These are phyloP conservation scores for Gymnopilus dilepis DNA, from an alignment of 768 basidiomycete genomes.

Conservation along the genomic window DNA sequence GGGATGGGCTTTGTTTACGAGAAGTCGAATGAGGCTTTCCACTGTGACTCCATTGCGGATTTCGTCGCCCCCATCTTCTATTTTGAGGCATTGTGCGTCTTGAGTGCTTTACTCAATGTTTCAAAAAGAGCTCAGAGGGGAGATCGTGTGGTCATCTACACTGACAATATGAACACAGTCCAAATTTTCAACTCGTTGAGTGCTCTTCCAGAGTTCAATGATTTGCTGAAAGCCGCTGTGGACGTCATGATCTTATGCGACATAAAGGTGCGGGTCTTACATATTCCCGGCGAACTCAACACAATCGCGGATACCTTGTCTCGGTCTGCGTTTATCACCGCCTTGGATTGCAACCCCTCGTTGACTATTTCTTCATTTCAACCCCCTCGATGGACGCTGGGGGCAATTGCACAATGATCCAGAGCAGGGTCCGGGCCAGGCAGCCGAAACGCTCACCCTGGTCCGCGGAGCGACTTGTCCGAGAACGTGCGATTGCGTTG, in stretches of 20 bases:
- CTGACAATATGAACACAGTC: constrained; percentile 40
- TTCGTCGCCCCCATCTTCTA: constrained; percentile 28
- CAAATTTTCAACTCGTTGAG: constrained; percentile 35
- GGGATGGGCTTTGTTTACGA: constrained; percentile 38
- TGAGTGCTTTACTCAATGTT: constrained; percentile 19
- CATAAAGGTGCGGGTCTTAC: constrained; percentile 27
- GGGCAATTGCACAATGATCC: constrained; percentile 26
- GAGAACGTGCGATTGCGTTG: constrained; percentile 30
- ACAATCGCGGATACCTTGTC: constrained; percentile 38
- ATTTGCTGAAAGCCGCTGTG: constrained; percentile 20
- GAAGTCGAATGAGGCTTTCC: constrained; percentile 24
- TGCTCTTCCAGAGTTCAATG: constrained; percentile 29
- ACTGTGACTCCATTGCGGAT: constrained; percentile 3
- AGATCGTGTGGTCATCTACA: constrained; percentile 23
- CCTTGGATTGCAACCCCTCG: not conserved
- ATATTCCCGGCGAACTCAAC: constrained; percentile 33
- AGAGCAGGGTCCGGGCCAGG: not conserved
- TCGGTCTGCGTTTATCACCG: constrained; percentile 1
- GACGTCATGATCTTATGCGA: constrained; percentile 17
- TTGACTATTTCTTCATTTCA: constrained; percentile 18
- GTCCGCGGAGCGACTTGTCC: constrained; percentile 38
- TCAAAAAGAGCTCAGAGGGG: no score
- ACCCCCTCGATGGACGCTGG: constrained; percentile 21
- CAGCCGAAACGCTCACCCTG: constrained; percentile 31
- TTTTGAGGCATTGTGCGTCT: constrained; percentile 31